These are phyloP conservation scores for Pestalotiopsis sp. DNA, from an alignment of 2,329 filamentous ascomycete genomes.

Conservation along the genomic window DNA sequence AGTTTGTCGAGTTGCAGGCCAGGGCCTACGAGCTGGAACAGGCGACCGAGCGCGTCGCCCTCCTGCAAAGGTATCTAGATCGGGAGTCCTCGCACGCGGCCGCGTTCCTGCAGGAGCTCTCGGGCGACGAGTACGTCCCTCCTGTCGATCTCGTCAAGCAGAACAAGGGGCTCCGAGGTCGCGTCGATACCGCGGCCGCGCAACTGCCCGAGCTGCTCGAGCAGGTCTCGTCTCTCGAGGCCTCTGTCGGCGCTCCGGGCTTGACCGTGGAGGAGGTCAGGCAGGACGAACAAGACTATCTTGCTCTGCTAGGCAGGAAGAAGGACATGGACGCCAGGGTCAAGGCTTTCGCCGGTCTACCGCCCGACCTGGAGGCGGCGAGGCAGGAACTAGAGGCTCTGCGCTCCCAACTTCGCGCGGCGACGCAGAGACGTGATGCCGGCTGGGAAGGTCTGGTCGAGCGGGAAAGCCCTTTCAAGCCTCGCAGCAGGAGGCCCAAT, in stretches of 20 bases:
- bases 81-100: slow-evolving; percentile 47
- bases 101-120: slow-evolving; percentile 44
- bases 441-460: slow-evolving; percentile 76
- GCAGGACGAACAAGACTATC: slow-evolving; percentile 60
- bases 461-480: slow-evolving; percentile 55
- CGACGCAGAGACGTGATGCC: slow-evolving; percentile 68
- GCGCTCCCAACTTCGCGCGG: slow-evolving; percentile 62
- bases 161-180: slow-evolving; percentile 75
- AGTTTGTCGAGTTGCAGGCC: slow-evolving; percentile 59
- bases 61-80: slow-evolving; percentile 59
- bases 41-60: slow-evolving; percentile 52
- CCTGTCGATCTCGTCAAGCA: slow-evolving; percentile 63
- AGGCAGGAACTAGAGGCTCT: slow-evolving; percentile 70
- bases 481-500: slow-evolving; percentile 34
- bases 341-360: slow-evolving; percentile 69
- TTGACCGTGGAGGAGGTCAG: slow-evolving; percentile 59
- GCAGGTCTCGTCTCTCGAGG: slow-evolving; percentile 46
- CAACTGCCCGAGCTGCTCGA: slow-evolving; percentile 71
- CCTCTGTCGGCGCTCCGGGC: slow-evolving; percentile 27
- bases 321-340: slow-evolving; percentile 65
- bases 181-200: slow-evolving; percentile 65
- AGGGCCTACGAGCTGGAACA: slow-evolving; percentile 59
- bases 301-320: slow-evolving; percentile 59
- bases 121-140: slow-evolving; percentile 52
- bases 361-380: slow-evolving; percentile 70